phyloP scores from a whole-genome alignment of 306 rosid species.

The Quercus glauca region DNA sequence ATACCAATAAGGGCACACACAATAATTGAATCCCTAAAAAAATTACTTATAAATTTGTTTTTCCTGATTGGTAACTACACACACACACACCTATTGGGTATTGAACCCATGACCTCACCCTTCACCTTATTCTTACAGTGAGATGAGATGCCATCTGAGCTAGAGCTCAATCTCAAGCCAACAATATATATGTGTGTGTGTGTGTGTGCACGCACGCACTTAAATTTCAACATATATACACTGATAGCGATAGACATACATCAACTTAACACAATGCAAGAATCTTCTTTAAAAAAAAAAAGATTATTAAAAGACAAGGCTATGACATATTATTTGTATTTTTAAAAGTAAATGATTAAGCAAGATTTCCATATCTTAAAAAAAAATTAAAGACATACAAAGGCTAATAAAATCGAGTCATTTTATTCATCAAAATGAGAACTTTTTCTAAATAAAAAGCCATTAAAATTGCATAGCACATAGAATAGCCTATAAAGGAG shows the following conservation, averaged over 20 bases:
- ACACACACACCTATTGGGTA: too few relatives aligned
- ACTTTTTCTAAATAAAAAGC: background rate
- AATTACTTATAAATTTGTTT: background rate
- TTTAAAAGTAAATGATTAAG: background rate
- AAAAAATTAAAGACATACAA: background rate
- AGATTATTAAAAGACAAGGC: background rate
- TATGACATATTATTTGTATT: background rate
- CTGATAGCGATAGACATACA: background rate
- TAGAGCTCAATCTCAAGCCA: too few relatives aligned
- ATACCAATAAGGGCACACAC: background rate
- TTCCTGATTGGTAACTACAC: too few relatives aligned
- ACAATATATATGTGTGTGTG: too few relatives aligned
- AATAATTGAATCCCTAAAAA: background rate
- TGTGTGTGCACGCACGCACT: fast-evolving
- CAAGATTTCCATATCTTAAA: background rate
- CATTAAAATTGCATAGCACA: background rate
- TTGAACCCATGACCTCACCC: too few relatives aligned
- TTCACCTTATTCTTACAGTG: too few relatives aligned
- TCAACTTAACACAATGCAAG: background rate
- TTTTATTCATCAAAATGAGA: too few relatives aligned
- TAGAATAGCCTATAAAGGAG: background rate
- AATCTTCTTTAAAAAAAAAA: background rate
- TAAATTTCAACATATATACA: background rate
- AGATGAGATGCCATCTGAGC: too few relatives aligned
- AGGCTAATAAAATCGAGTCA: background rate